These are phyloP conservation scores for Berkeleyomyces rouxiae DNA, from an alignment of 2,329 filamentous ascomycete genomes.

Conservation along the genomic window DNA sequence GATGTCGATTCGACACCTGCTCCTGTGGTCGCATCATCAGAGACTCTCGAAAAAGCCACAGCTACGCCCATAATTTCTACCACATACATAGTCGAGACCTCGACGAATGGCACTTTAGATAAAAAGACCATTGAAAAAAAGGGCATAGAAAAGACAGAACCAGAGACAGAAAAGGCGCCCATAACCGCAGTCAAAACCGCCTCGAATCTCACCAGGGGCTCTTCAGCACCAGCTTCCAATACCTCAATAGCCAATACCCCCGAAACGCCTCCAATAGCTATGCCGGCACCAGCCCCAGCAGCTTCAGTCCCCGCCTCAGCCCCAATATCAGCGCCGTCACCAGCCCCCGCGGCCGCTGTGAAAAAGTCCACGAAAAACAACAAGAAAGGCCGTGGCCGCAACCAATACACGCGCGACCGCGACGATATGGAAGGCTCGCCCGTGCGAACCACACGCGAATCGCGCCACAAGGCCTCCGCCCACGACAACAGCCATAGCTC, in stretches of 20 bases:
- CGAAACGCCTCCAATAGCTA: conserved; percentile 20
- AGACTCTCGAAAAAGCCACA: not conserved
- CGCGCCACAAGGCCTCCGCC: conserved; percentile 6
- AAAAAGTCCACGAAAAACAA: conserved; percentile 46
- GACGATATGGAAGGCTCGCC: conserved; percentile 45
- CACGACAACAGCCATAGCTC: conserved; percentile 10
- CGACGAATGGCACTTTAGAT: not conserved
- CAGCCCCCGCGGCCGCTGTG: conserved; percentile 23
- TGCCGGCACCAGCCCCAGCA: conserved; percentile 17
- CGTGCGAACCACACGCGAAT: conserved; percentile 35
- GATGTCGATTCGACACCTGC: not conserved
- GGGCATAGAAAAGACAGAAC: not conserved
- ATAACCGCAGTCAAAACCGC: conserved; percentile 24
- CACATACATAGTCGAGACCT: not conserved
- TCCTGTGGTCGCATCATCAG: not conserved
- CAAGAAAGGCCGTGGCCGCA: conserved; percentile 55
- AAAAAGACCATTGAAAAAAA: not conserved
- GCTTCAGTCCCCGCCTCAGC: conserved; percentile 27
- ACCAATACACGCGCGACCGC: conserved; percentile 68
- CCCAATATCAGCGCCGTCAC: conserved; percentile 27
- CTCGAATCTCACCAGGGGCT: not conserved
- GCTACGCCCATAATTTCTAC: not conserved
- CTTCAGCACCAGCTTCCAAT: not conserved
- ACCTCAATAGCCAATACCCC: not conserved
- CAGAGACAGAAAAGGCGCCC: conserved; percentile 40